phyloP scores from a whole-genome alignment of 495 filamentous ascomycete species.

The Poronia punctata region DNA sequence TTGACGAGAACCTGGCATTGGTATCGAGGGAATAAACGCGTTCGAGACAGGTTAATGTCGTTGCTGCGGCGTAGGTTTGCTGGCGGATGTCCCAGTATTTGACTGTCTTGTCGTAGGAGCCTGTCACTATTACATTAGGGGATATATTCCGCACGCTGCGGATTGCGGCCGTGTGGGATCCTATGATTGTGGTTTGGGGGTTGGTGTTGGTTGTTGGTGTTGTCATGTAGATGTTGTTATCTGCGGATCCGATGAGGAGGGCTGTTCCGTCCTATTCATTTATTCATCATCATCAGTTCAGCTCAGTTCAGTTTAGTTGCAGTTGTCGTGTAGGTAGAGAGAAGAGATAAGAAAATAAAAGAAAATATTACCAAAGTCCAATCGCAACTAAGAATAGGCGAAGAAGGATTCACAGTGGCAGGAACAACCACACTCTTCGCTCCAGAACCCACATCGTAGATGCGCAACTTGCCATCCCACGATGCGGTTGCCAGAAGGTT shows the following conservation, averaged over 20 bases:
- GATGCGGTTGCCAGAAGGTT: conserved; percentile 64
- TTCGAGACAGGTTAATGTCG: conserved; percentile 61
- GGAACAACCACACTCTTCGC: no score
- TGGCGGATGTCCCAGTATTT: conserved; percentile 91
- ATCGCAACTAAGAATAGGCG: conserved; percentile 64
- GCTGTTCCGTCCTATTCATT: conserved; percentile 52
- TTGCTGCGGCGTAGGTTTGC: conserved; percentile 43
- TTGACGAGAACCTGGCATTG: conserved; percentile 64
- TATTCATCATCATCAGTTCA: no score
- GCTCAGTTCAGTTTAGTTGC: no score
- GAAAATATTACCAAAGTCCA: conserved; percentile 71
- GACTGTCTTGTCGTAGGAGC: conserved; percentile 92
- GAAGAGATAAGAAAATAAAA: no score
- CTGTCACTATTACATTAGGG: conserved; percentile 70
- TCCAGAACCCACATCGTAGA: conserved; percentile 74
- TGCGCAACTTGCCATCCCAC: conserved; percentile 88
- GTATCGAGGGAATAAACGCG: conserved; percentile 88
- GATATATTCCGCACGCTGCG: conserved; percentile 72
- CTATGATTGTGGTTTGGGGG: conserved; percentile 56
- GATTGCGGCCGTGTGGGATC: conserved; percentile 74
- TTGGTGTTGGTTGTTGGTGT: conserved; percentile 58
- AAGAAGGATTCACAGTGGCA: conserved; percentile 63
- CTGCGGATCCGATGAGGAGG: conserved; percentile 74
- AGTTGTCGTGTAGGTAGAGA: no score
- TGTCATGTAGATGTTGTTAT: conserved; percentile 74